Percentiles rank a stretch among this genome's conserved stretches.
phyloP scores from a whole-genome alignment of 148 eudicot species.

The Camellia sinensis region DNA sequence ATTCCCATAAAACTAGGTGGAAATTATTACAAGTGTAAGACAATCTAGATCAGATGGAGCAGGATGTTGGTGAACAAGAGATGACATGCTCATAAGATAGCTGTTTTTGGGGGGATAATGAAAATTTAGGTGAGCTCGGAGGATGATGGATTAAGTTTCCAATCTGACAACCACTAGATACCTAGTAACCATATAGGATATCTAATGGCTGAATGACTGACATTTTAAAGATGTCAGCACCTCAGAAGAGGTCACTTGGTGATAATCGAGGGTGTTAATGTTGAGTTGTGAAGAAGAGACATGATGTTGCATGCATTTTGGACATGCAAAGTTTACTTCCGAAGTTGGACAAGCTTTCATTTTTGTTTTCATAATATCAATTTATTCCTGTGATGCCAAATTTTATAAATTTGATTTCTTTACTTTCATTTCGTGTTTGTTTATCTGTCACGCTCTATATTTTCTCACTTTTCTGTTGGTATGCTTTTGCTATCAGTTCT shows the following conservation, averaged over 20 bases:
- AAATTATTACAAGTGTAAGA: too few relatives aligned
- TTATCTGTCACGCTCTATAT: constrained; percentile 2
- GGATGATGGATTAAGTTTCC: background rate
- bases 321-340: background rate
- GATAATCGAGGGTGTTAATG: background rate
- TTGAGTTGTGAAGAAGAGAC: constrained; percentile 12
- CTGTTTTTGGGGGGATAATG: background rate
- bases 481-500: constrained; percentile 26
- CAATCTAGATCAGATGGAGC: too few relatives aligned
- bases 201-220: constrained; percentile 6
- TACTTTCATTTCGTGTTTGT: background rate
- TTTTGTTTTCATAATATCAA: background rate
- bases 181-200: background rate
- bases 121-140: background rate
- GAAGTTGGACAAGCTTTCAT: background rate
- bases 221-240: background rate
- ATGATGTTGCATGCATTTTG: background rate
- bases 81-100: background rate
- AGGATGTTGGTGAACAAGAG: background rate
- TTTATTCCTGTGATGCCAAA: background rate
- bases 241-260: background rate
- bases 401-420: background rate
- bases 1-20: too few relatives aligned
- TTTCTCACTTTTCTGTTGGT: constrained; percentile 12
- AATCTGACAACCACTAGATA: background rate